These are phyloP conservation scores for Maudiozyma saulgeensis DNA, from an alignment of 805 yeast genomes.

Conservation along the genomic window DNA sequence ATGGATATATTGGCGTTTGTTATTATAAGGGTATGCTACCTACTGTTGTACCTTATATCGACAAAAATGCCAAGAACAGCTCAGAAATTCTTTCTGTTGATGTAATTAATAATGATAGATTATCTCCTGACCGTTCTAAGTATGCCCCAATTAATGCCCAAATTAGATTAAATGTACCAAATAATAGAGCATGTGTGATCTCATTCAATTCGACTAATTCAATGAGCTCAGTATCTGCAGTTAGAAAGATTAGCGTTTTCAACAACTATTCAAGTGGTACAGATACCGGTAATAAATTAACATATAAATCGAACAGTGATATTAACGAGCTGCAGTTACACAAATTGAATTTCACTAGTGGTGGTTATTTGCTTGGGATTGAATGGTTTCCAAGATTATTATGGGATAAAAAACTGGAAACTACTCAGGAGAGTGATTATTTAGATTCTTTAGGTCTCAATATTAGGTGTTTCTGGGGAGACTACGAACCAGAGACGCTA, in stretches of 20 bases:
- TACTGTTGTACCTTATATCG: slow-evolving; percentile 31
- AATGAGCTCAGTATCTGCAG: slow-evolving; percentile 41
- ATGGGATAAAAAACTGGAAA: slow-evolving; percentile 23
- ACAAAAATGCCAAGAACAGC: slow-evolving; percentile 27
- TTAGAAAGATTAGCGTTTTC: slow-evolving; percentile 50
- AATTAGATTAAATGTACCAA: slow-evolving; percentile 45
- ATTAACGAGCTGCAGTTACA: slow-evolving; percentile 56
- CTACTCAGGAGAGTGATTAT: slow-evolving; percentile 25
- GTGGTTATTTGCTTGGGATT: slow-evolving; percentile 48
- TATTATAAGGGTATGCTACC: slow-evolving; percentile 42
- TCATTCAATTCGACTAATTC: slow-evolving; percentile 41
- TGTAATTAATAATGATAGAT: slow-evolving; percentile 41
- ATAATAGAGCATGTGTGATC: slow-evolving; percentile 57
- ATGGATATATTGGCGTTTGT: slow-evolving; percentile 46
- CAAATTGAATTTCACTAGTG: slow-evolving; percentile 50
- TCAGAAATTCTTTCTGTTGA: slow-evolving; percentile 36
- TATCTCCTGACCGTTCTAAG: slow-evolving; percentile 35
- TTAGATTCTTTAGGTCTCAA: slow-evolving; percentile 41
- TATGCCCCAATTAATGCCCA: slow-evolving; percentile 63
- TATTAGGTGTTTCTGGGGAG: slow-evolving; percentile 73
- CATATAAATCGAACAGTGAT: slow-evolving; percentile 49
- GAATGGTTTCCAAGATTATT: slow-evolving; percentile 62
- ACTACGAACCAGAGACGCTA: slow-evolving; percentile 40
- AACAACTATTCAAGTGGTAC: slow-evolving; percentile 23
- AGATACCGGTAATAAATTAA: background rate